These are phyloP conservation scores for Mycena galericulata DNA, from an alignment of 768 basidiomycete species.

Conservation along the genomic window DNA sequence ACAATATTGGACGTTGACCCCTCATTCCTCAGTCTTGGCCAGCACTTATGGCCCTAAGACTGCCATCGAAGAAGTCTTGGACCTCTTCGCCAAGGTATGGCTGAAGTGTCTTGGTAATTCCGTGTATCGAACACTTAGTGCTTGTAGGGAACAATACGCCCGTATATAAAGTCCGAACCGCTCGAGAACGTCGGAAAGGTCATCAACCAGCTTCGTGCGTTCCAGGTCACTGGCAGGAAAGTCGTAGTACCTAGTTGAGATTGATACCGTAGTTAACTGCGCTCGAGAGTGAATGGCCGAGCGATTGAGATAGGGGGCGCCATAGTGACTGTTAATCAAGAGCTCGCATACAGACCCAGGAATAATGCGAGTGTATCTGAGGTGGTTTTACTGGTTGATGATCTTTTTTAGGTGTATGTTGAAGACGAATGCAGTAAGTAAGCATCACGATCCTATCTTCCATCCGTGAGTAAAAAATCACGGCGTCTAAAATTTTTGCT, in stretches of 20 bases:
- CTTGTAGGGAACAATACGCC: conserved; percentile 3
- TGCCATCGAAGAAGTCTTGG: conserved; percentile 5
- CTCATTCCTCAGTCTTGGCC: background rate
- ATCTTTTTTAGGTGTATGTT: too few relatives aligned
- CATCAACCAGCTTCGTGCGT: conserved; percentile 23
- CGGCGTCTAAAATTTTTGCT: too few relatives aligned
- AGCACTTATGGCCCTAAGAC: background rate
- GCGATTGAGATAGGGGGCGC: too few relatives aligned
- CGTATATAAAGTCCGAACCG: background rate
- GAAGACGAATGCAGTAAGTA: too few relatives aligned
- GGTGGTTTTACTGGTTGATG: too few relatives aligned
- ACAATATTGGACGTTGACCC: background rate
- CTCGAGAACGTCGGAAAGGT: conserved; percentile 16
- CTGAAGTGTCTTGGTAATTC: background rate
- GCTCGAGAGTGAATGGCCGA: too few relatives aligned
- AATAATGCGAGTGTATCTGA: too few relatives aligned
- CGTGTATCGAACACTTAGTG: background rate
- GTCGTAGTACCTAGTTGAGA: background rate
- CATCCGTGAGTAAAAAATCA: too few relatives aligned
- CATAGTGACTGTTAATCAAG: too few relatives aligned
- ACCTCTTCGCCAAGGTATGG: conserved; percentile 29
- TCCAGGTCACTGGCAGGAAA: conserved; percentile 5
- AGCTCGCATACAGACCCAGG: too few relatives aligned
- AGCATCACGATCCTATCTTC: too few relatives aligned
- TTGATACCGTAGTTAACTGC: too few relatives aligned